Evolutionary conservation across 768 basidiomycete genomes (phyloP), one percentile per base, ranked within the genome.

Genomic region (Chiua virens): DNA sequence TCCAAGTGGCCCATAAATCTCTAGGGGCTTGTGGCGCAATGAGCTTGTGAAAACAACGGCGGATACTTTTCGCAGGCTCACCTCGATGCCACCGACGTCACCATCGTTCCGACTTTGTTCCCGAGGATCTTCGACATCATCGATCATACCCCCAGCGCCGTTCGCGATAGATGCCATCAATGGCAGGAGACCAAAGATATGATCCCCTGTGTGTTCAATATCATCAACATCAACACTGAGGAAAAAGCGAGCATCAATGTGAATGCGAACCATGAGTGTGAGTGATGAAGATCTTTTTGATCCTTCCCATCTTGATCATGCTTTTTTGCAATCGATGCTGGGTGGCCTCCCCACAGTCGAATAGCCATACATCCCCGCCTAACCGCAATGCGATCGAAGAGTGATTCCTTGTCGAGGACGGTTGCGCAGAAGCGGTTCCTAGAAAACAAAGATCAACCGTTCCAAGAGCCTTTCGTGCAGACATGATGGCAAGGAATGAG

Each of bases 1-100:
- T 18, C 92, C 92, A 8, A 83, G 69, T 11, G 90, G 92, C 7
- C 92, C 92, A 58, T 92, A 95, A 45, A 95, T 89, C 65, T 94
- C 88, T 3, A 93, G 55, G 17, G 79, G 78, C 88, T 89, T 55
- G 15, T 30, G 17, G 23, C 32, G 39, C 14, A 21, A 17, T 69
- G 30, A 64, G 52, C 42, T 18, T 50, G 48, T 17, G 34, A 34
- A 32, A 15, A 42, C 8, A 22, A 40, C 36, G 27, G 27, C 1
- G 28, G 39, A 9, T 11, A 8, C 8, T 10, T 20, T 22, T 20
- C 38, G 49, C 25, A 25, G 50, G 59, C 64, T 14, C 11, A 67
- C 65, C 54, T 59, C 52, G 25, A 41, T 15, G 2, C 61, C 8
- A n/a, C 27, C 27, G 8, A 8, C 9, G 30, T 3, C 37, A 6